Conservation (phyloP, 441 rosid genomes). For the Flueggea neowawraea region DNA sequence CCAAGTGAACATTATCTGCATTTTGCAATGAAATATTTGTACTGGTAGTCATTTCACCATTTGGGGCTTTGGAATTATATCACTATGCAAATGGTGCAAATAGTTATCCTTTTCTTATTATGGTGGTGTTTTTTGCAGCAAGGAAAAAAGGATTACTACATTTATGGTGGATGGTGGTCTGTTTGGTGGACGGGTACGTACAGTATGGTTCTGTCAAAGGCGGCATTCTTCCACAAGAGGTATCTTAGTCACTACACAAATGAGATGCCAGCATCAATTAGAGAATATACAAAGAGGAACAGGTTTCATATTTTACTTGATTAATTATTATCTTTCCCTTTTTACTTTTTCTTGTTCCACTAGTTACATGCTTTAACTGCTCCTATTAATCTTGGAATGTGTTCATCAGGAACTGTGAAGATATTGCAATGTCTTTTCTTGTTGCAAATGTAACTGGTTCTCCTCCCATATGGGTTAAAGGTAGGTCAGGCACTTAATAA, state of each 20-base stretch:
- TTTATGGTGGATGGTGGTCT: slow-evolving; percentile 97
- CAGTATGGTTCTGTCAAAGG: slow-evolving; percentile 94
- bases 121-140: slow-evolving; percentile 40
- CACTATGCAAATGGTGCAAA: background rate
- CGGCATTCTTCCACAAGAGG: slow-evolving; percentile 96
- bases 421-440: slow-evolving; percentile 97
- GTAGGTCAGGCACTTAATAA: slow-evolving; percentile 27
- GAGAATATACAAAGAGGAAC: slow-evolving; percentile 54
- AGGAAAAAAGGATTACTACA: slow-evolving; percentile 40
- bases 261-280: slow-evolving; percentile 76
- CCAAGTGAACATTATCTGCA: background rate
- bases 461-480: slow-evolving; percentile 96
- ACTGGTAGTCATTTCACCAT: background rate
- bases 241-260: slow-evolving; percentile 72
- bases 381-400: slow-evolving; percentile 17
- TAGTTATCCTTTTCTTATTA: background rate
- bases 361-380: slow-evolving; percentile 12
- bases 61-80: background rate
- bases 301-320: slow-evolving; percentile 35
- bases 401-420: slow-evolving; percentile 86
- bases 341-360: background rate
- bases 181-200: slow-evolving; percentile 99
- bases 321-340: background rate
- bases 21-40: background rate
- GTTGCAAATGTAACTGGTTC: slow-evolving; percentile 80